Percentiles rank a stretch among this genome's conserved stretches.
Evolutionary conservation across 495 filamentous ascomycete species (phyloP).

Genomic region (Talaromyces liani): DNA sequence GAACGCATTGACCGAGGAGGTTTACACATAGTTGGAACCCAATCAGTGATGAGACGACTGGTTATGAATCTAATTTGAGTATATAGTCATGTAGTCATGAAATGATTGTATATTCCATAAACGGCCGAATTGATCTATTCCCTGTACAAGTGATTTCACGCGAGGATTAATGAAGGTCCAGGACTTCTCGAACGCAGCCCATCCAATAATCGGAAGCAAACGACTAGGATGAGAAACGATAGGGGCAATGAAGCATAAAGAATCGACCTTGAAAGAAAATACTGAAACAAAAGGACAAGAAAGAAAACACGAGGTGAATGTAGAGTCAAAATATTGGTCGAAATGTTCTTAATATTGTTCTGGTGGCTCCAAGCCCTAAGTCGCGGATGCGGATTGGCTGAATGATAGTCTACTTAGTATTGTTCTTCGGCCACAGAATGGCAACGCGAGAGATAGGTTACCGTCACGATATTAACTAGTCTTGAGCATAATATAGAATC

Average conservation of each 20-base stretch:
- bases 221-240: neutral
- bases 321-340: neutral
- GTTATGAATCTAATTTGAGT: neutral
- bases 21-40: slow-evolving; percentile 60
- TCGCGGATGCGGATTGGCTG: slow-evolving; percentile 1
- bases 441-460: neutral
- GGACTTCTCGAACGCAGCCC: neutral
- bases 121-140: neutral
- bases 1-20: slow-evolving; percentile 73
- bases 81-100: neutral
- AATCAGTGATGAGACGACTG: neutral
- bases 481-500: neutral
- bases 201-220: neutral
- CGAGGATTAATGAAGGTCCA: neutral
- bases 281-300: neutral
- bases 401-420: too few species aligned
- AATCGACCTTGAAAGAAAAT: neutral
- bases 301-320: neutral
- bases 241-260: neutral
- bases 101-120: neutral
- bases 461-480: neutral
- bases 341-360: slow-evolving; percentile 14
- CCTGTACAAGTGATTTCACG: neutral
- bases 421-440: too few species aligned
- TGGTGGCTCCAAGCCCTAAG: slow-evolving; percentile 9